Evolutionary conservation across 2,329 filamentous ascomycete genomes (phyloP).

Genomic region (Penicillium sp.): DNA sequence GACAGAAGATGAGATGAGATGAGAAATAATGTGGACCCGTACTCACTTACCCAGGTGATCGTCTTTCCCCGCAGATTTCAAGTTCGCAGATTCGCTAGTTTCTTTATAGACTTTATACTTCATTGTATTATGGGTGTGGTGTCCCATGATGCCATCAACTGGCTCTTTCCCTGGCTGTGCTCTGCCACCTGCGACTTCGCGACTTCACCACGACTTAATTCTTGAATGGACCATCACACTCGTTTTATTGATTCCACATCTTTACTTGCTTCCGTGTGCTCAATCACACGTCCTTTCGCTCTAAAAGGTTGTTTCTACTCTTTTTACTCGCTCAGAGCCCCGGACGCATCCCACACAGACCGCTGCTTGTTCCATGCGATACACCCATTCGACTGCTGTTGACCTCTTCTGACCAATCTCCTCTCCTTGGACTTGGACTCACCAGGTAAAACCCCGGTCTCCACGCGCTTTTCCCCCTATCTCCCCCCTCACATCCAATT

Average conservation of each 20-base stretch:
- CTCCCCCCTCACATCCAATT: conserved; percentile 9
- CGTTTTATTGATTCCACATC: conserved; percentile 15
- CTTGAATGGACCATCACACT: conserved; percentile 1
- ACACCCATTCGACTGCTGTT: background rate
- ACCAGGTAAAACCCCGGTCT: background rate
- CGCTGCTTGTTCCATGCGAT: conserved; percentile 24
- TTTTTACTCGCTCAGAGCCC: conserved; percentile 2
- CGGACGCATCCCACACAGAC: conserved; percentile 17
- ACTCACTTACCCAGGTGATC: conserved; percentile 12
- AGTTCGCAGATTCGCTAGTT: background rate
- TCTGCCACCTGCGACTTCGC: background rate
- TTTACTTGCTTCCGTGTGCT: conserved; percentile 19
- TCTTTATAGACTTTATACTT: background rate
- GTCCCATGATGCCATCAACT: conserved; percentile 22
- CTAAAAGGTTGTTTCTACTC: conserved; percentile 1
- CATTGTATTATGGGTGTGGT: background rate
- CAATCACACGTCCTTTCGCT: conserved; percentile 12
- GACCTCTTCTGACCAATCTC: conserved; percentile 7
- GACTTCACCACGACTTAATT: background rate
- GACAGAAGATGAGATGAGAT: background rate
- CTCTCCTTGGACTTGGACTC: conserved; percentile 1
- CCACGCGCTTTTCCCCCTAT: background rate
- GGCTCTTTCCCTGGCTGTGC: conserved; percentile 8
- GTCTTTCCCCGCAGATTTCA: conserved; percentile 13
- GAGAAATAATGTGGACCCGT: background rate